Evolutionary conservation across 352 stramenopile genomes (phyloP), one percentile per base, ranked within the genome.

Genomic region (Phytophthora citrophthora): DNA sequence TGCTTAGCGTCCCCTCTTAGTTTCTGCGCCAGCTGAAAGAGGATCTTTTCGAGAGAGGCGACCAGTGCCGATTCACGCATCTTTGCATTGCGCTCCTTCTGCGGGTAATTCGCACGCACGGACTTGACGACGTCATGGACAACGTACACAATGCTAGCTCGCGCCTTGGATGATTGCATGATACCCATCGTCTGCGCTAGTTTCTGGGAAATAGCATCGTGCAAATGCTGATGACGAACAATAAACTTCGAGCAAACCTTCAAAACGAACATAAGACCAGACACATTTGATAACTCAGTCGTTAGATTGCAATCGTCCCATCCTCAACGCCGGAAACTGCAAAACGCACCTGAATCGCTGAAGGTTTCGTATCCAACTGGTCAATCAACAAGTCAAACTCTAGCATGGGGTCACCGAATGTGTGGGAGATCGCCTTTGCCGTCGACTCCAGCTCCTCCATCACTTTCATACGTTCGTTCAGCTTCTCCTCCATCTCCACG

Each of bases 211-310:
- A 94, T 92, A 20, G 77, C 74, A 11, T 81, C 79, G 51, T 92
- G 85, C 38, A 91, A 62, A 58, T 88, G 61, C 53, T 93, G 72
- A 61, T 93, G 87, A 39, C 88, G 83, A 58, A 95, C 53, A 64
- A 95, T 94, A 49, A 94, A 95, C 51, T 88, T 88, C 8, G 85
- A 91, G 54, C 87, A 94, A 38, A 86, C 80, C 87, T 95, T 53
- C 23, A 54, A 43, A 53, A 39, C 15, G 44, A 52, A 34, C 32
- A 44, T 27, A n/a, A 43, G 20, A 44, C 38, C 38, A 49, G 27
- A 13, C 27, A 32, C 18, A 46, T 50, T 34, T 18, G 13, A 64
- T 39, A 18, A 65, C 18, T 39, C 23, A 50, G 34, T 18, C 12
- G 39, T 70, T 53, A 54, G 34, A 18, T 59, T 18, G 49, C 44